Base-by-base conservation (phyloP, 1,284 basidiomycete genomes). In the Gymnopus androsaceus region DNA sequence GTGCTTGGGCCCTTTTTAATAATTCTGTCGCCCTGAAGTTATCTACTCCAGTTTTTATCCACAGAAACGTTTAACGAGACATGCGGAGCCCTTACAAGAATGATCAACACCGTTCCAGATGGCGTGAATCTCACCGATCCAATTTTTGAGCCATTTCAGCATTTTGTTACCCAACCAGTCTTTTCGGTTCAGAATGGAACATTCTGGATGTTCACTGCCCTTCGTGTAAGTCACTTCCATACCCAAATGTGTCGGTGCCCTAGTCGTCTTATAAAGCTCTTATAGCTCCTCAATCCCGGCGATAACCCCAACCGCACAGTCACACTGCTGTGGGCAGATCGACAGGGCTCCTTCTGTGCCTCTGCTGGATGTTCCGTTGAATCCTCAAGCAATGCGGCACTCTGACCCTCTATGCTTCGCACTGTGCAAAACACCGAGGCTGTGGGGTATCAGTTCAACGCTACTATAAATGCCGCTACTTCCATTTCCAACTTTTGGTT, bases 101-200 rank as follows among this genome's bases (percentile, higher is more conserved):
- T 61, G 60, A 55, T 59, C 25, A 41, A 61, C 54, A 59, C 55
- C 7, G 58, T 61, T 31, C 60, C 60, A 9, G 53, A 51, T 25
- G 30, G 9, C 30, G 60, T 61, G 8, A 47, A 8, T 33, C 31
- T 47, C 19, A 17, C 40, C 7, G 17, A 42, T 8, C 17, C 40
- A 14, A 42, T 42, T 19, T 14, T 21, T 42, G 40, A 42, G 19
- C 40, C 40, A 6, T 42, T 42, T 21, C 5, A 42, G 5, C 23
- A 42, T 19, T 9, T 42, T 19, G 40, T 42, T 33, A 7, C 31
- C 7, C 7, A 33, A 14, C 31, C 31, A 6, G 6, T 33, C 6
- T 33, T 33, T 33, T 33, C 31, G 6, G 6, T 7, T 14, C 31
- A 14, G 31, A 33, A 33, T 33, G 31, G 14, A 7, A 33, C 31